These are phyloP conservation scores for Chlorella sp. DNA, from an alignment of 139 green algal genomes.

Conservation along the genomic window DNA sequence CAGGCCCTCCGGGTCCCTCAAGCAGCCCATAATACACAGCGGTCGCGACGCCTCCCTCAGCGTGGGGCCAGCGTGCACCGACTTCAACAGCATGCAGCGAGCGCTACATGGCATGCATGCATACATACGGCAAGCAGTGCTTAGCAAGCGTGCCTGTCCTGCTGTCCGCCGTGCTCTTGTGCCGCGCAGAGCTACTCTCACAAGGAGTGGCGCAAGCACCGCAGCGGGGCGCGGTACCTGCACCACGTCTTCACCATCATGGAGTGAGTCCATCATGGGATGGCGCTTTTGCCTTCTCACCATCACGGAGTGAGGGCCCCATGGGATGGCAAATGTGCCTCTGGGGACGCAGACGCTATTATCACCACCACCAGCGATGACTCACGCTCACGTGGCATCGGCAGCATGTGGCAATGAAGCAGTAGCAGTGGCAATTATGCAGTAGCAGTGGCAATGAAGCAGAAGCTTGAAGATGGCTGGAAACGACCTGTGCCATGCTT, in stretches of 20 bases:
- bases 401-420: neutral
- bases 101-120: too few species aligned
- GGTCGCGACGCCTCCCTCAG: too few species aligned
- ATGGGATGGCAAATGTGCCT: neutral
- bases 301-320: neutral
- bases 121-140: too few species aligned
- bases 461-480: neutral
- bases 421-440: neutral
- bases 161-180: too few species aligned
- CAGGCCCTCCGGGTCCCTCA: too few species aligned
- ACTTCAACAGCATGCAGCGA: too few species aligned
- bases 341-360: neutral
- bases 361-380: neutral
- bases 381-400: neutral
- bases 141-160: too few species aligned
- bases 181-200: too few species aligned
- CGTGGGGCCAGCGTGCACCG: too few species aligned
- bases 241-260: slow-evolving; percentile 25
- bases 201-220: slow-evolving; percentile 35
- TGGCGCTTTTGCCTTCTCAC: neutral
- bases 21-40: too few species aligned
- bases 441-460: neutral
- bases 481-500: too few species aligned
- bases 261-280: slow-evolving; percentile 3
- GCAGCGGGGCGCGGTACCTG: slow-evolving; percentile 30